Evolutionary conservation across 371 early-diverging fungal species (phyloP).

Genomic region (Mortierella polycephala): DNA sequence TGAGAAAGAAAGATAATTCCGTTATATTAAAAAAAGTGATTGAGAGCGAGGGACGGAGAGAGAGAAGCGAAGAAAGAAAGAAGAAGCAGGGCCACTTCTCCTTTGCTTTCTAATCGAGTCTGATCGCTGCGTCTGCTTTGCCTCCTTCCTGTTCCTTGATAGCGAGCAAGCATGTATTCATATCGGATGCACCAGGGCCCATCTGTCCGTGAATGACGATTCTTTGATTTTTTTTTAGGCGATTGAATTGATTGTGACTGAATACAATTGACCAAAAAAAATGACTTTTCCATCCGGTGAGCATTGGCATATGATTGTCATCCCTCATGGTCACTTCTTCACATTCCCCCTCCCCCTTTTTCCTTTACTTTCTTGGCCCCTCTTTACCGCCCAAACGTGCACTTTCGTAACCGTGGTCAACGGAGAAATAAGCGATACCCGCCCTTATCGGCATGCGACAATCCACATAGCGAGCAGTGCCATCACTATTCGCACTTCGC

Average conservation of each 20-base stretch:
- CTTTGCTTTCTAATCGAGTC: not conserved
- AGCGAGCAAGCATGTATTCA: too few relatives aligned
- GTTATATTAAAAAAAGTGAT: too few relatives aligned
- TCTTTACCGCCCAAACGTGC: not conserved
- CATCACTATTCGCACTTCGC: too few relatives aligned
- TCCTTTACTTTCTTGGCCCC: not conserved
- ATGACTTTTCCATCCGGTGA: constrained; percentile 16
- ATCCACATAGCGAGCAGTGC: too few relatives aligned
- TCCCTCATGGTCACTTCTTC: not conserved
- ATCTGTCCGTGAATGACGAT: not conserved
- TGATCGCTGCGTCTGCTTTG: too few relatives aligned
- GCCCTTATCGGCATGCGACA: too few relatives aligned
- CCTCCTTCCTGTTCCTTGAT: too few relatives aligned
- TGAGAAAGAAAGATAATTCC: not conserved
- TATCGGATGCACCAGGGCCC: too few relatives aligned
- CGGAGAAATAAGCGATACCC: too few relatives aligned
- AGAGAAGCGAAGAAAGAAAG: not conserved
- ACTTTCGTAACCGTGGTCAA: not conserved
- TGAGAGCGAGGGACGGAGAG: not conserved
- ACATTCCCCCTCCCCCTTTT: too few relatives aligned
- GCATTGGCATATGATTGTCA: constrained; percentile 45
- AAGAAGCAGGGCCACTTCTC: not conserved
- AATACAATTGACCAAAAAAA: not conserved
- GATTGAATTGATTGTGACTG: not conserved
- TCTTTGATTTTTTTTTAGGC: not conserved